These are phyloP conservation scores for Wallacemonas sp. DNA, from an alignment of 208 protist species.

Conservation along the genomic window DNA sequence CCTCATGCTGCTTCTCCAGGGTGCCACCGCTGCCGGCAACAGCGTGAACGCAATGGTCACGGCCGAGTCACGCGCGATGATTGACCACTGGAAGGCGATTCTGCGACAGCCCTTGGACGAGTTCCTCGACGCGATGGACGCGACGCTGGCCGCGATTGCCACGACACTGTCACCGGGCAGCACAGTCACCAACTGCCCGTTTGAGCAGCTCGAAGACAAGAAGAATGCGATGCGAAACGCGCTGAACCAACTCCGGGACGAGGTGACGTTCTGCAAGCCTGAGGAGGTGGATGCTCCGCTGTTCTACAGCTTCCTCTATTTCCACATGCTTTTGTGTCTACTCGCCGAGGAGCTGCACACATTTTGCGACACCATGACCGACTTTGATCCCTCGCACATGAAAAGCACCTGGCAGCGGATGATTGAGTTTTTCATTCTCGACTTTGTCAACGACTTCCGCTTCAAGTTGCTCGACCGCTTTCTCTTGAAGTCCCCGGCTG, in stretches of 20 bases:
- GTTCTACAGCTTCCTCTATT: conserved; percentile 52
- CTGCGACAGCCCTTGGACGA: conserved; percentile 30
- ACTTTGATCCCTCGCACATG: conserved; percentile 38
- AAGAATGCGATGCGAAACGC: conserved; percentile 34
- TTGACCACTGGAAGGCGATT: conserved; percentile 24
- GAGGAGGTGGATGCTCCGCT: conserved; percentile 27
- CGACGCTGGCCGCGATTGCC: conserved; percentile 27
- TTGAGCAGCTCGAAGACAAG: conserved; percentile 33
- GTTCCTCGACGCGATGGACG: conserved; percentile 35
- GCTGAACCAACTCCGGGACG: conserved; percentile 13
- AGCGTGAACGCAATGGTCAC: conserved; percentile 28
- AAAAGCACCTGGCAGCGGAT: conserved; percentile 34
- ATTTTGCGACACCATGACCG: conserved; percentile 45
- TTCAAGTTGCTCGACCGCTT: conserved; percentile 41
- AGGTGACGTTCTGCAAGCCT: conserved; percentile 8
- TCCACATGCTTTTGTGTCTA: conserved; percentile 55
- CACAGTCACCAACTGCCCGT: conserved; percentile 26
- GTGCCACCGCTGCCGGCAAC: conserved; percentile 27
- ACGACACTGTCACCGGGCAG: conserved; percentile 25
- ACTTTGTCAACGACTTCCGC: conserved; percentile 46
- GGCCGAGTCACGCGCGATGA: conserved; percentile 19
- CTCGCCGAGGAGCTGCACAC: conserved; percentile 53
- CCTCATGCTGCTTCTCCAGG: conserved; percentile 45
- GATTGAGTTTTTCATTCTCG: conserved; percentile 50
- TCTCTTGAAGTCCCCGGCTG: conserved; percentile 39